These are phyloP conservation scores for Penicillium parvum DNA, from an alignment of 495 filamentous ascomycete species.

Conservation along the genomic window DNA sequence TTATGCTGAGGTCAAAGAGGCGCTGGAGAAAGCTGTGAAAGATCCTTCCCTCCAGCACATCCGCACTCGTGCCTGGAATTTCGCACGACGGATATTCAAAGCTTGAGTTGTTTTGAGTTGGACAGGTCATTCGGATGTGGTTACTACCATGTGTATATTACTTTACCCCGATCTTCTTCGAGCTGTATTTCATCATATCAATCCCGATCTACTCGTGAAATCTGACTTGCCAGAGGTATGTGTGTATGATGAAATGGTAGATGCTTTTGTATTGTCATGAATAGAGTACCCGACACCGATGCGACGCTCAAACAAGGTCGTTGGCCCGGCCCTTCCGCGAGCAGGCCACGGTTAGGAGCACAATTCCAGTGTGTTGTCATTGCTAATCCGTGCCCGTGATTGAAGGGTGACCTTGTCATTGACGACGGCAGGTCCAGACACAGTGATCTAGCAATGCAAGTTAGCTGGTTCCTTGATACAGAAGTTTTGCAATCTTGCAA, in stretches of 20 bases:
- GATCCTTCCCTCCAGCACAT: neutral
- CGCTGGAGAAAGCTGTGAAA: constrained; percentile 14
- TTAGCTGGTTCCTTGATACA: neutral
- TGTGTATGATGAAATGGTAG: constrained; percentile 1
- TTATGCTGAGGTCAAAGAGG: constrained; percentile 13
- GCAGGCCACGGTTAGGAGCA: constrained; percentile 4
- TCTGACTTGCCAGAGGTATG: constrained; percentile 2
- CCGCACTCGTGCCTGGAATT: neutral
- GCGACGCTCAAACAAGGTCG: neutral
- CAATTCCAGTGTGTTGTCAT: constrained; percentile 41
- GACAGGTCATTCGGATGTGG: neutral
- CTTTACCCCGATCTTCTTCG: constrained; percentile 16
- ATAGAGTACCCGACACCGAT: neutral
- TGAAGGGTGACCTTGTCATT: constrained; percentile 27
- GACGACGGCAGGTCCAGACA: constrained; percentile 40
- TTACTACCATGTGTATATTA: constrained; percentile 25
- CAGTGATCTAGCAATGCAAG: constrained; percentile 27
- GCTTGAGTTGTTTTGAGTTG: neutral
- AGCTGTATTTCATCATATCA: constrained; percentile 20
- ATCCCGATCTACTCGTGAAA: constrained; percentile 3
- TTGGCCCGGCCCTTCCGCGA: too few species aligned
- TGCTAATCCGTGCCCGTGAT: constrained; percentile 31
- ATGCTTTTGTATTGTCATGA: neutral
- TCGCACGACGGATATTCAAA: neutral
- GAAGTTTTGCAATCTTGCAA: neutral